phyloP scores from a whole-genome alignment of 495 filamentous ascomycete species.

The Chaetomium fimeti region DNA sequence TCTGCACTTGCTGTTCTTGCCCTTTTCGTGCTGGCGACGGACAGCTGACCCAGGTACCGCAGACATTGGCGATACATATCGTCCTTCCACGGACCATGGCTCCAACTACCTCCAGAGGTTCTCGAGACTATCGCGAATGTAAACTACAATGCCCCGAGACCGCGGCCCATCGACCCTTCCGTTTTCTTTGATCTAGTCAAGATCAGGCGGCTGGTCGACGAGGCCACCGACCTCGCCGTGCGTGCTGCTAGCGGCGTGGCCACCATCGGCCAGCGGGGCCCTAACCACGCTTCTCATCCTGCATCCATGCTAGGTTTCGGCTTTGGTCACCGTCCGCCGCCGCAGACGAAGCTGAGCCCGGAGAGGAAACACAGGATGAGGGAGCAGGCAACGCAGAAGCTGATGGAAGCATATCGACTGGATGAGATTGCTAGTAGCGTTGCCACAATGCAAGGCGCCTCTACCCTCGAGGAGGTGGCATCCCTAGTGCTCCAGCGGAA shows the following conservation, averaged over 20 bases:
- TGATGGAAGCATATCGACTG: constrained; percentile 69
- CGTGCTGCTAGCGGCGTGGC: constrained; percentile 70
- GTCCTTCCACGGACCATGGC: constrained; percentile 80
- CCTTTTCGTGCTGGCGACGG: not conserved
- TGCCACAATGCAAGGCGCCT: constrained; percentile 76
- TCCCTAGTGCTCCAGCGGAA: constrained; percentile 66
- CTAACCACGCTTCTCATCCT: constrained; percentile 52
- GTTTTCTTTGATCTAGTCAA: constrained; percentile 81
- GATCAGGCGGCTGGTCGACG: constrained; percentile 72
- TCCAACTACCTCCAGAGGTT: constrained; percentile 78
- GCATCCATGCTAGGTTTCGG: constrained; percentile 61
- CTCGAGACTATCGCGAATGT: constrained; percentile 73
- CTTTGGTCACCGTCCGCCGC: constrained; percentile 53
- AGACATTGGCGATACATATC: constrained; percentile 85
- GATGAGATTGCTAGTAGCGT: constrained; percentile 81
- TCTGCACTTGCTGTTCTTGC: not conserved
- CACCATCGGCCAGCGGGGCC: constrained; percentile 58
- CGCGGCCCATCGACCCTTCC: constrained; percentile 73
- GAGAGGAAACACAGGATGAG: constrained; percentile 74
- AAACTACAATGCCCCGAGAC: constrained; percentile 72
- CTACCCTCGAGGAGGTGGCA: constrained; percentile 77
- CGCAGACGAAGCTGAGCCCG: constrained; percentile 64
- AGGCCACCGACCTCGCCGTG: constrained; percentile 71
- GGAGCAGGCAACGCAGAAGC: constrained; percentile 71
- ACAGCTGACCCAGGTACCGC: constrained; percentile 4